Percentiles rank a stretch among this genome's conserved stretches.
These are phyloP conservation scores for Backusella morwellensis DNA, from an alignment of 192 early-diverging fungal species.

Conservation along the genomic window DNA sequence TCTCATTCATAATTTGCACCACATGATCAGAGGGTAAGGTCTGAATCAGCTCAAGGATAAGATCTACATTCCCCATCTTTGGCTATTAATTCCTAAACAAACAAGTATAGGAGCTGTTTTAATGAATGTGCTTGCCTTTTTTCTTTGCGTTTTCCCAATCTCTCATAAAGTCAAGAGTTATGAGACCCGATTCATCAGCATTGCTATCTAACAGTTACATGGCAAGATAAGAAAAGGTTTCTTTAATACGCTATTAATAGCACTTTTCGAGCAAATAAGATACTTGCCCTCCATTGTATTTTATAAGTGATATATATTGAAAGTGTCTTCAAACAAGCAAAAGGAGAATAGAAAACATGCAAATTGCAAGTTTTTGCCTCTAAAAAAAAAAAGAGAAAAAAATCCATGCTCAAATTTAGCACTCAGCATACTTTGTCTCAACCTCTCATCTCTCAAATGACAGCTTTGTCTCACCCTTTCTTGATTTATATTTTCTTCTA, in stretches of 20 bases:
- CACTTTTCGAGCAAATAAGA: neutral
- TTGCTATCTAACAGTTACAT: neutral
- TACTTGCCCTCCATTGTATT: neutral
- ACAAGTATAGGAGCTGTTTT: neutral
- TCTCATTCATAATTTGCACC: conserved; percentile 29
- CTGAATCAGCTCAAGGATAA: conserved; percentile 48
- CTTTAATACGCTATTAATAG: neutral
- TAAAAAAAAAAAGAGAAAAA: too few relatives aligned
- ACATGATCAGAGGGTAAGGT: conserved; percentile 45
- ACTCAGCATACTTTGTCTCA: neutral
- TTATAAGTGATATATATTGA: neutral
- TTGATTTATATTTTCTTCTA: neutral
- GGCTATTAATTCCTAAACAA: neutral
- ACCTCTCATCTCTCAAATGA: neutral
- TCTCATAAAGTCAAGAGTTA: conserved; percentile 35
- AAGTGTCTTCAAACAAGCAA: neutral
- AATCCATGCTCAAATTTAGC: neutral
- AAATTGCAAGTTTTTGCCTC: too few relatives aligned
- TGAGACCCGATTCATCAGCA: neutral
- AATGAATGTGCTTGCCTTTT: conserved; percentile 25
- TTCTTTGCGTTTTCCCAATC: conserved; percentile 41
- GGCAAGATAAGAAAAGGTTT: neutral
- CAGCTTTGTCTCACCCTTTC: neutral
- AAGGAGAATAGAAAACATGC: neutral
- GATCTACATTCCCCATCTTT: conserved; percentile 30